Percentiles rank a stretch among this genome's conserved stretches.
These are phyloP conservation scores for Coleophoma eucalyptorum DNA, from an alignment of 2,329 filamentous ascomycete species.

Conservation along the genomic window DNA sequence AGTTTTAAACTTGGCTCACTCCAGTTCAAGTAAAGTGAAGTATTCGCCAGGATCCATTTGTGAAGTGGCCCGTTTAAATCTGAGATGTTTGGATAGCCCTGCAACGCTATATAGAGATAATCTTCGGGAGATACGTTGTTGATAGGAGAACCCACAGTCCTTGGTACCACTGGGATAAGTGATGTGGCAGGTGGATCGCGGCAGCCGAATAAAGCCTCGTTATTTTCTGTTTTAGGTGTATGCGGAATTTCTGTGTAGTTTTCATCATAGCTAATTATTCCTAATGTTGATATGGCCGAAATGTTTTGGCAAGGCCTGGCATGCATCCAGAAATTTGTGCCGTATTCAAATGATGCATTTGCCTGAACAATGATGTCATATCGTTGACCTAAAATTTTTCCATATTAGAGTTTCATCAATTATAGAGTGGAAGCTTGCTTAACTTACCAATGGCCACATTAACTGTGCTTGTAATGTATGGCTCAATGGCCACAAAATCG, in stretches of 20 bases:
- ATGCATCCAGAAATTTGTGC: slow-evolving; percentile 54
- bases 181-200: slow-evolving; percentile 14
- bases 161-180: slow-evolving; percentile 21
- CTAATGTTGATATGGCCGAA: slow-evolving; percentile 2
- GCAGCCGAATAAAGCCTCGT: slow-evolving; percentile 7
- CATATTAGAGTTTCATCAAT: background rate
- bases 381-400: slow-evolving; percentile 42
- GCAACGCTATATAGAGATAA: slow-evolving; percentile 9
- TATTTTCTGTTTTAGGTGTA: slow-evolving; percentile 6
- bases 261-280: slow-evolving; percentile 20
- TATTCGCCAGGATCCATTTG: slow-evolving; percentile 41
- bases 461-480: slow-evolving; percentile 41
- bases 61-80: slow-evolving; percentile 21
- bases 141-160: slow-evolving; percentile 11
- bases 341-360: slow-evolving; percentile 43
- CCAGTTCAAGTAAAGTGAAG: slow-evolving; percentile 40
- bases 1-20: slow-evolving; percentile 35
- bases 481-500: slow-evolving; percentile 52
- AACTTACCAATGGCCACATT: slow-evolving; percentile 42
- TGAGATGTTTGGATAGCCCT: slow-evolving; percentile 3
- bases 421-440: background rate
- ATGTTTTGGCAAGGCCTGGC: slow-evolving; percentile 31
- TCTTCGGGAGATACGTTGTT: slow-evolving; percentile 5
- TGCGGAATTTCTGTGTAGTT: slow-evolving; percentile 11
- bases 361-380: slow-evolving; percentile 62